These are phyloP conservation scores for Fraxinus americana DNA, from an alignment of 257 asterid species.

Conservation along the genomic window DNA sequence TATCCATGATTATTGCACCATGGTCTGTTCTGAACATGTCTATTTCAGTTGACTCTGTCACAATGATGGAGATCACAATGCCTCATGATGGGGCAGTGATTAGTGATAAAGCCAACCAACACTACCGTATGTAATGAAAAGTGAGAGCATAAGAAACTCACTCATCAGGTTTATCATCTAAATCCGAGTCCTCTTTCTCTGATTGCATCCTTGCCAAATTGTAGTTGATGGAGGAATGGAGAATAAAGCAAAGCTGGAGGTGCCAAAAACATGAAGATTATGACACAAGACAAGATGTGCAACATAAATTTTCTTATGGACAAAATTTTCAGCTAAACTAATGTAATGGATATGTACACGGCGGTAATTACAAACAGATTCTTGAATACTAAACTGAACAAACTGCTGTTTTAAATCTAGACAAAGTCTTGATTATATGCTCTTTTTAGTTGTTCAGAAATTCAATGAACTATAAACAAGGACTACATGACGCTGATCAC, in stretches of 20 bases:
- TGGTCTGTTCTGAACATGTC: neutral
- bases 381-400: slow-evolving; percentile 5
- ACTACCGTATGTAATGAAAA: neutral
- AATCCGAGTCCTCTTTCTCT: slow-evolving; percentile 32
- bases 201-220: slow-evolving; percentile 43
- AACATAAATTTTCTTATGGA: slow-evolving; percentile 10
- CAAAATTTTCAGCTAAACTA: slow-evolving; percentile 20
- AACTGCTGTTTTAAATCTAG: neutral
- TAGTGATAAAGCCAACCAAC: neutral
- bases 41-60: slow-evolving; percentile 3
- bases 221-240: slow-evolving; percentile 48
- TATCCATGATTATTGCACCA: neutral
- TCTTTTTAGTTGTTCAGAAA: neutral
- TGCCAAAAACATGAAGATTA: slow-evolving; percentile 23
- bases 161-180: slow-evolving; percentile 41
- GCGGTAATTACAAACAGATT: slow-evolving; percentile 16
- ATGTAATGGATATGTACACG: slow-evolving; percentile 8
- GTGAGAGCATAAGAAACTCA: slow-evolving; percentile 38
- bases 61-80: neutral
- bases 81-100: neutral
- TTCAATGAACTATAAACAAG: neutral
- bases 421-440: neutral
- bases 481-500: neutral
- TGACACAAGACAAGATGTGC: slow-evolving; percentile 13
- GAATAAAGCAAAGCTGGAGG: slow-evolving; percentile 72